phyloP scores from a whole-genome alignment of 2,329 filamentous ascomycete genomes.

The Davidsoniella australis region DNA sequence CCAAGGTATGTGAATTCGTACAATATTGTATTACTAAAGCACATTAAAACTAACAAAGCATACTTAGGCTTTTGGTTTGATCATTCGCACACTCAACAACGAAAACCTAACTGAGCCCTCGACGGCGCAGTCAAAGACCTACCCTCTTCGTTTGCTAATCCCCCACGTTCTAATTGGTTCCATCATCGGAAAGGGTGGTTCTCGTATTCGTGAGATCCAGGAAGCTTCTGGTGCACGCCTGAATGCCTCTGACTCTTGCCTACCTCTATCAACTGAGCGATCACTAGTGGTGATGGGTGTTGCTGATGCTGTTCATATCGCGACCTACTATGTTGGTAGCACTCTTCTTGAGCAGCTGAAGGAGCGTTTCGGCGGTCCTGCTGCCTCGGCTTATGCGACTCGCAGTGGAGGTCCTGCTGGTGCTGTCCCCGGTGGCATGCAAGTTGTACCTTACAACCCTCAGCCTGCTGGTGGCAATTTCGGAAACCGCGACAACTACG shows the following conservation, averaged over 20 bases:
- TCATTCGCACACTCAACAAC: conserved; percentile 95
- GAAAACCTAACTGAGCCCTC: conserved; percentile 79
- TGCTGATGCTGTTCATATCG: conserved; percentile 95
- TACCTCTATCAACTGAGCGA: conserved; percentile 87
- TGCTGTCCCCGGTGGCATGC: conserved; percentile 91
- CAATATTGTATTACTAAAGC: neutral
- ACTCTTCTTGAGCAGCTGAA: conserved; percentile 96
- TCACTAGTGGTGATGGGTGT: conserved; percentile 97
- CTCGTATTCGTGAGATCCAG: conserved; percentile 94
- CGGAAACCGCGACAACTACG: conserved; percentile 75
- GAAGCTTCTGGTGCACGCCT: conserved; percentile 91
- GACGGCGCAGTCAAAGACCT: conserved; percentile 88
- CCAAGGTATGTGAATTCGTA: conserved; percentile 48
- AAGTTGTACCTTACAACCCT: conserved; percentile 94
- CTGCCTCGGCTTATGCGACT: conserved; percentile 93
- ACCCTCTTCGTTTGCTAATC: conserved; percentile 84
- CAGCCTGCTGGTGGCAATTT: conserved; percentile 77
- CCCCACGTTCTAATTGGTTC: conserved; percentile 95
- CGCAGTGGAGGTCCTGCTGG: conserved; percentile 85
- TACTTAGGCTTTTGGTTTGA: conserved; percentile 76
- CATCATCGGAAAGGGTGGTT: conserved; percentile 94
- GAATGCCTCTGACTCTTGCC: conserved; percentile 87
- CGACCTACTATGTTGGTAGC: conserved; percentile 94
- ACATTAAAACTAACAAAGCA: conserved; percentile 13
- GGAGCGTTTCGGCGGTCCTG: conserved; percentile 87